Conservation (phyloP, 2,329 filamentous ascomycete genomes). For the Cryphonectria carpinicola region DNA sequence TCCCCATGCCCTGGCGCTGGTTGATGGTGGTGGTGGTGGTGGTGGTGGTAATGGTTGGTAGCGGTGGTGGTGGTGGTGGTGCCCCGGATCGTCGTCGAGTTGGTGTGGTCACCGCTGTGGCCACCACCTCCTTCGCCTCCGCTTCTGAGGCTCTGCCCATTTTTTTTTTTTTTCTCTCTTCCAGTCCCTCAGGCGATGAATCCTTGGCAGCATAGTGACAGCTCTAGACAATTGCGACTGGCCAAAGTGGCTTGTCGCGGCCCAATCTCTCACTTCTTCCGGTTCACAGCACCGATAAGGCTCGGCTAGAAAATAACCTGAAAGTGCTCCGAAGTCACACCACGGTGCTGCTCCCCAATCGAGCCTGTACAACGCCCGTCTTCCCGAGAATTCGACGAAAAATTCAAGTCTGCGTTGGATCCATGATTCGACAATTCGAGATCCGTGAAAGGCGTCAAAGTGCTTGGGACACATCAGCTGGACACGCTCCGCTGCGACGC, state of each 20-base stretch:
- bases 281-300: not conserved
- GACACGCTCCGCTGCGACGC: constrained; percentile 25
- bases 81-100: constrained; percentile 23
- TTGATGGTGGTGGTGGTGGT: not conserved
- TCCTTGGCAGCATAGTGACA: not conserved
- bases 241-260: not conserved
- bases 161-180: not conserved
- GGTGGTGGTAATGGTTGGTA: not conserved
- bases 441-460: not conserved
- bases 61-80: not conserved
- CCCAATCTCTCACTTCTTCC: not conserved
- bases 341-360: constrained; percentile 25
- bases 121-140: constrained; percentile 11
- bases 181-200: not conserved
- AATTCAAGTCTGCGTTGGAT: constrained; percentile 15
- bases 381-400: not conserved
- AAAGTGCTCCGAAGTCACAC: constrained; percentile 19
- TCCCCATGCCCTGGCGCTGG: constrained; percentile 19
- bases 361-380: constrained; percentile 1
- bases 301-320: constrained; percentile 12
- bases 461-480: constrained; percentile 23
- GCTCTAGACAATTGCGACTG: not conserved
- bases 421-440: constrained; percentile 23
- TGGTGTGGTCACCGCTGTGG: constrained; percentile 28
- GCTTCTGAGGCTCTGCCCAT: not conserved